phyloP scores from a whole-genome alignment of 805 yeast genomes.

The Suhomyces canberraensis region DNA sequence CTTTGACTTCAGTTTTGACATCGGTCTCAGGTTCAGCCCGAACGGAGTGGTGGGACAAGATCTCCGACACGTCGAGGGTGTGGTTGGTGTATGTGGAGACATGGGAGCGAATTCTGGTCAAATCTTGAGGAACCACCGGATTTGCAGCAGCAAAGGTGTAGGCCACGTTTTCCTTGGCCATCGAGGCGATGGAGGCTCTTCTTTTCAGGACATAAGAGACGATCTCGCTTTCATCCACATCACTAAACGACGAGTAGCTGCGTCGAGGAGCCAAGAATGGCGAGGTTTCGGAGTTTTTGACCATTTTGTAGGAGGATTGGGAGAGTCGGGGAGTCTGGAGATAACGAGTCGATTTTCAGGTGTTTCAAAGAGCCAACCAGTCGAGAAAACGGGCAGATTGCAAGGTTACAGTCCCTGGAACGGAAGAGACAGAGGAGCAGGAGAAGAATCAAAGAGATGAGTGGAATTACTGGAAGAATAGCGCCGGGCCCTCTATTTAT shows the following conservation, averaged over 20 bases:
- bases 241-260: slow-evolving; percentile 3
- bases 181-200: slow-evolving; percentile 36
- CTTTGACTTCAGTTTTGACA: slow-evolving; percentile 35
- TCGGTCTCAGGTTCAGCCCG: slow-evolving; percentile 45
- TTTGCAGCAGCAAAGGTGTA: slow-evolving; percentile 10
- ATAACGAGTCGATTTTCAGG: no score
- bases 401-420: neutral
- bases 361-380: no score
- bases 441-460: neutral
- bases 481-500: neutral
- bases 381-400: neutral
- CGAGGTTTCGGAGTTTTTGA: slow-evolving; percentile 4
- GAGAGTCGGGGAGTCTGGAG: neutral
- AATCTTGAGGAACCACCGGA: slow-evolving; percentile 11
- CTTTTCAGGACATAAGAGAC: slow-evolving; percentile 38
- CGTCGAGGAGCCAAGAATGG: slow-evolving; percentile 9
- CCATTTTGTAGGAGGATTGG: neutral
- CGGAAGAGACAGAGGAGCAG: neutral
- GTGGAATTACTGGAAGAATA: neutral
- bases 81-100: slow-evolving; percentile 9
- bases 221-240: slow-evolving; percentile 34
- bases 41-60: slow-evolving; percentile 24
- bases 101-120: slow-evolving; percentile 14
- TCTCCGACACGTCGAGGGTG: slow-evolving; percentile 16
- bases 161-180: slow-evolving; percentile 21